Base-by-base conservation (phyloP, 371 early-diverging fungal genomes). In the Batrachochytrium dendrobatidis region DNA sequence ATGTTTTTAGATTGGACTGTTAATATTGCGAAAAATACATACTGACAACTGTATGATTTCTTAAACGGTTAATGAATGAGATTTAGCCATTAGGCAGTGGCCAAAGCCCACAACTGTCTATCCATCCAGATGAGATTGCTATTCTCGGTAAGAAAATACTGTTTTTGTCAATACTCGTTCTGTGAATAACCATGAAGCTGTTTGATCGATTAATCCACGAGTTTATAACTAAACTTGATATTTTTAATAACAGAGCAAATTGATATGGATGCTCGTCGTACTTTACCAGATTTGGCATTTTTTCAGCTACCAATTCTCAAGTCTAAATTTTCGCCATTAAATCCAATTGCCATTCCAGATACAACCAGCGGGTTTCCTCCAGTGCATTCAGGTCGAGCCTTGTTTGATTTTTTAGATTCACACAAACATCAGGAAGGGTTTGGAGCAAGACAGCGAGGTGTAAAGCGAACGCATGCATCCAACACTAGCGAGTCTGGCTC, bases 201-300 rank as follows among this genome's bases (percentile, higher is more conserved):
- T 79, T 78, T 75, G 43, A 66, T 76, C 24, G 76, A 71, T n/a
- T 63, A 65, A 58, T 45, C 67, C 64, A 29, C 70, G 65, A 22
- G 66, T 61, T 45, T 75, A 74, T 26, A 61, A 65, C 33, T 67
- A 61, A 60, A 35, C 53, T 18, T 46, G 51, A 5, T 64, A 60
- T 22, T 60, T 53, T n/a, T 55, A 58, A 58, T 63, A 24, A 77
- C 80, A 28, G 89, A 88, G 48, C 89, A 89, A 67, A 90, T 91
- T 26, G 88, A 89, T 69, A 88, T 86, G 64, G 92, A 91, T 64
- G 83, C 88, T 12, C 62, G 88, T 50, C 77, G 92, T 30, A 91
- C 92, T 10, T 68, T 88, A 57, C 87, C 90, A 5, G 91, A 91
- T 63, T 76, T 89, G 61, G 83, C 85, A 1, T 89, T 89, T 65